Percentiles rank a stretch among this genome's conserved stretches.
Evolutionary conservation across 371 early-diverging fungal species (phyloP).

Genomic region (Mucor sp.): DNA sequence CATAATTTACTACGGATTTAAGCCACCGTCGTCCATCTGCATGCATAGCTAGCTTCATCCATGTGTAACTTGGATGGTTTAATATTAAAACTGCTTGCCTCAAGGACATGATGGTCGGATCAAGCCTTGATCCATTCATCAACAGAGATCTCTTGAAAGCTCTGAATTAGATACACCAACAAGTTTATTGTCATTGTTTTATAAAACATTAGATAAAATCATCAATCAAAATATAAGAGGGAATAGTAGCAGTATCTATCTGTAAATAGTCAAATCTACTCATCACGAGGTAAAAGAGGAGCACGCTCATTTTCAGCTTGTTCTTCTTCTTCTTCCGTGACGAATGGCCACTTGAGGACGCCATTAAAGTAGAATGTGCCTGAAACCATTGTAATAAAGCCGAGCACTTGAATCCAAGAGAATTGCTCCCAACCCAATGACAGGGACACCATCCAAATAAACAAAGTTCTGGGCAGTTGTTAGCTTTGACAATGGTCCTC

Average conservation of each 20-base stretch:
- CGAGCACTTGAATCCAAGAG: conserved; percentile 85
- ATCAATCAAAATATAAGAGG: not conserved
- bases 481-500: not conserved
- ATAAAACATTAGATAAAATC: too few relatives aligned
- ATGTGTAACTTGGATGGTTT: not conserved
- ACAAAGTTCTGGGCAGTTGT: conserved; percentile 68
- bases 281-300: conserved; percentile 32
- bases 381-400: conserved; percentile 81
- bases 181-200: too few relatives aligned
- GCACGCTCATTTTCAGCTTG: conserved; percentile 29
- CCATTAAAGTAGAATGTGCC: conserved; percentile 94
- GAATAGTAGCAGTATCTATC: not conserved
- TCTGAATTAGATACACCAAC: too few relatives aligned
- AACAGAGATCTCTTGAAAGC: too few relatives aligned
- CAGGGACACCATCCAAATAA: conserved; percentile 92
- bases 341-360: conserved; percentile 61
- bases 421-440: conserved; percentile 95
- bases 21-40: not conserved
- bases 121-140: too few relatives aligned
- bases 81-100: too few relatives aligned
- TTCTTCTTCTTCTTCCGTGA: conserved; percentile 17
- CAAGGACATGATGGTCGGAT: too few relatives aligned
- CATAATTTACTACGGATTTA: not conserved
- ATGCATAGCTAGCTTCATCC: not conserved
- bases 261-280: not conserved